These are phyloP conservation scores for Hericium alpestre DNA, from an alignment of 768 basidiomycete species.

Conservation along the genomic window DNA sequence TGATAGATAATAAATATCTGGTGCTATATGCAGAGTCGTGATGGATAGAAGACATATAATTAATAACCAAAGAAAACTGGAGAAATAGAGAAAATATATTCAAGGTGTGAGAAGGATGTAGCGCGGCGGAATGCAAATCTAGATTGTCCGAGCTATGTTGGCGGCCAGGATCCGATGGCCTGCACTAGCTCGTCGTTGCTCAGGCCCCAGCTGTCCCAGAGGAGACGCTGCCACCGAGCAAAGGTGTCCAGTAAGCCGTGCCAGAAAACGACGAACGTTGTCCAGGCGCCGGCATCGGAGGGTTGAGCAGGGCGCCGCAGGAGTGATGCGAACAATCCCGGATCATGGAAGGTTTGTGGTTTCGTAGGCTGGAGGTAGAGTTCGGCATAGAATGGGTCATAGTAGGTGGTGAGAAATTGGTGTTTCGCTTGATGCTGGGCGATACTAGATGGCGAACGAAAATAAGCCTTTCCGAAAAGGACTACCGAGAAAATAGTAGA, in stretches of 20 bases:
- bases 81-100: too few species aligned
- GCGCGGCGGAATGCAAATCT: background rate
- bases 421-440: slow-evolving; percentile 36
- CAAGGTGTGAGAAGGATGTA: background rate
- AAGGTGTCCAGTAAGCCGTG: slow-evolving; percentile 1
- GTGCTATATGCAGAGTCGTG: too few species aligned
- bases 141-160: slow-evolving; percentile 3
- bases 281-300: slow-evolving; percentile 4
- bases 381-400: slow-evolving; percentile 69
- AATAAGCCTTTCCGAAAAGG: background rate
- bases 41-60: too few species aligned
- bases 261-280: slow-evolving; percentile 1
- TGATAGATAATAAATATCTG: too few species aligned
- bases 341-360: slow-evolving; percentile 30
- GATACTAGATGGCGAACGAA: slow-evolving; percentile 26
- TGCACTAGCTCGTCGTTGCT: slow-evolving; percentile 1
- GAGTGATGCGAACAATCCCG: slow-evolving; percentile 20
- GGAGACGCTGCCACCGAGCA: slow-evolving; percentile 5
- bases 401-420: slow-evolving; percentile 64
- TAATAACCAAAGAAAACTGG: too few species aligned
- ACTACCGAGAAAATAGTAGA: background rate
- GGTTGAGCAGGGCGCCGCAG: slow-evolving; percentile 6
- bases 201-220: slow-evolving; percentile 11
- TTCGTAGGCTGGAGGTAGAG: slow-evolving; percentile 41
- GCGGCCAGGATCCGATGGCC: slow-evolving; percentile 6